Evolutionary conservation across 83 land plant species (phyloP).

Genomic region (Picea abies): DNA sequence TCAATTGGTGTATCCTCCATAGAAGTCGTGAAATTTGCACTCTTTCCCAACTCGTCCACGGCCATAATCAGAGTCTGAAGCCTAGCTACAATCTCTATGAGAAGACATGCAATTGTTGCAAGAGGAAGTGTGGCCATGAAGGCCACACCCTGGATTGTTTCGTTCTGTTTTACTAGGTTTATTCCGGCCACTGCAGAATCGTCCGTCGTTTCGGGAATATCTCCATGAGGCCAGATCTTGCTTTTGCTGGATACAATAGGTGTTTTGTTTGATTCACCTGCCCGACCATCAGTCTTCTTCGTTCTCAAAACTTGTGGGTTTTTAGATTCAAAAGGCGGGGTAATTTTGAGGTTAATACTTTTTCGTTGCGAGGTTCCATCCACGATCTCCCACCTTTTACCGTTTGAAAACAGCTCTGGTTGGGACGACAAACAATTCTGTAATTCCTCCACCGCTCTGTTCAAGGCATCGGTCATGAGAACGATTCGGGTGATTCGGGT

Average conservation of each 20-base stretch:
- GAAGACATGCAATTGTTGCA: constrained; percentile 33
- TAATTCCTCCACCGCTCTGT: not conserved
- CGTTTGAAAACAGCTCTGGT: not conserved
- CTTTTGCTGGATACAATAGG: not conserved
- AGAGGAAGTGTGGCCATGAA: constrained; percentile 20
- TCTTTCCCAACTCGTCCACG: constrained; percentile 31
- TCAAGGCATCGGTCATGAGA: not conserved
- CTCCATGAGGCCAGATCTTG: not conserved
- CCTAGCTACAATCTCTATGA: constrained; percentile 32
- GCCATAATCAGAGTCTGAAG: constrained; percentile 21
- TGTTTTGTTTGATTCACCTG: not conserved
- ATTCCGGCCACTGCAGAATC: constrained; percentile 9
- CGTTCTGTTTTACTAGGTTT: not conserved
- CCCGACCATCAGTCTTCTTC: no score
- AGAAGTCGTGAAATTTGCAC: constrained; percentile 23
- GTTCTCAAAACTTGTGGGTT: no score
- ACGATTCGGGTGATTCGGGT: not conserved
- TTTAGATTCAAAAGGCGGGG: no score
- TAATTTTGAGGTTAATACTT: no score
- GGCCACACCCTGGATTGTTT: not conserved
- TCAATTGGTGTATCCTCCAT: not conserved
- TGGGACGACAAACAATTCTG: not conserved
- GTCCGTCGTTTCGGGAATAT: constrained; percentile 18
- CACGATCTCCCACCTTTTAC: no score
- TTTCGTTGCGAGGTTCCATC: no score